phyloP scores from a whole-genome alignment of 2,329 filamentous ascomycete genomes.

The Delphinella strobiligena region DNA sequence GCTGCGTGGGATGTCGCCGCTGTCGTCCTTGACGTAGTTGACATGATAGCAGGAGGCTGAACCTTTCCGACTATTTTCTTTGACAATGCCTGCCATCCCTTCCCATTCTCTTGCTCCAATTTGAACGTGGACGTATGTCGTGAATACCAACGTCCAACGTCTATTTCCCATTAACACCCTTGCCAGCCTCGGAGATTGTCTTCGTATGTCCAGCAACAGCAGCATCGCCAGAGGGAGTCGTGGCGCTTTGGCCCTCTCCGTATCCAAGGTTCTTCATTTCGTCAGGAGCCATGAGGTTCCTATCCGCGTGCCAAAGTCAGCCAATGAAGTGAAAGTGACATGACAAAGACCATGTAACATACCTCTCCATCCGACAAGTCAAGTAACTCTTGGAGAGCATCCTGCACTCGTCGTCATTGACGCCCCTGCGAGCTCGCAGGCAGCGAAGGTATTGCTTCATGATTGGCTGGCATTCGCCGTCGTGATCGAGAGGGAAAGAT shows the following conservation, averaged over 20 bases:
- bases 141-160: neutral
- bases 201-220: constrained; percentile 5
- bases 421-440: constrained; percentile 69
- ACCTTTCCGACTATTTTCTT: too few relatives aligned
- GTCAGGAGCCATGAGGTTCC: constrained; percentile 92
- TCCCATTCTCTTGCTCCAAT: too few relatives aligned
- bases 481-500: constrained; percentile 92
- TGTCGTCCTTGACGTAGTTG: constrained; percentile 16
- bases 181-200: neutral
- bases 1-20: constrained; percentile 9
- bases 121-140: too few relatives aligned
- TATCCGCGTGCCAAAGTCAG: too few relatives aligned
- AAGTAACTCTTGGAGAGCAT: constrained; percentile 80
- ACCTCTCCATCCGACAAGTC: constrained; percentile 89
- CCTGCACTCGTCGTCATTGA: constrained; percentile 79
- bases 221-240: neutral
- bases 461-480: constrained; percentile 86
- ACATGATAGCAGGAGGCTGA: constrained; percentile 13
- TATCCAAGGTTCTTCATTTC: constrained; percentile 92
- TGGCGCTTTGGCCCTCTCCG: constrained; percentile 31
- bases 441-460: constrained; percentile 80
- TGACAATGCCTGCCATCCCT: too few relatives aligned
- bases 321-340: neutral
- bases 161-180: neutral
- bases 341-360: constrained; percentile 12